Evolutionary conservation across 495 filamentous ascomycete species (phyloP).

Genomic region (Penicillium fimorum): DNA sequence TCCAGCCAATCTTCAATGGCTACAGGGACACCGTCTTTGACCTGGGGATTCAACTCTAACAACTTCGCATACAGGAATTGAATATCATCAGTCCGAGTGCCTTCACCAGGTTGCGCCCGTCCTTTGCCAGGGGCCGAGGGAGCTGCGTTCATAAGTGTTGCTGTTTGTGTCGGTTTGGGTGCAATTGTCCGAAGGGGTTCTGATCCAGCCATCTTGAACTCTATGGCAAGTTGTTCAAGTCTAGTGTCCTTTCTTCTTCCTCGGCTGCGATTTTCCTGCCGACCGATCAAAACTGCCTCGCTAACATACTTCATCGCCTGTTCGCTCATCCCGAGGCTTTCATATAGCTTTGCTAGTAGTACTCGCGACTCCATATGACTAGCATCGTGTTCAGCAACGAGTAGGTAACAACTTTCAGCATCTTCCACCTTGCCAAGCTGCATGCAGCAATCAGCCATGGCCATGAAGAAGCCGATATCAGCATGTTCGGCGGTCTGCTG

Average conservation of each 20-base stretch:
- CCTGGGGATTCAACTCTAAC: slow-evolving; percentile 47
- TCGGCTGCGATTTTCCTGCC: slow-evolving; percentile 38
- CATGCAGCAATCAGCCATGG: slow-evolving; percentile 71
- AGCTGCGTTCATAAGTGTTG: slow-evolving; percentile 19
- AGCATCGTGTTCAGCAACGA: slow-evolving; percentile 65
- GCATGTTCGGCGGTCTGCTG: slow-evolving; percentile 55
- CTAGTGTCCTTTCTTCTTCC: slow-evolving; percentile 42
- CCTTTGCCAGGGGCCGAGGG: slow-evolving; percentile 19
- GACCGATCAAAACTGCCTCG: slow-evolving; percentile 64
- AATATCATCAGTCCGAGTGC: slow-evolving; percentile 49
- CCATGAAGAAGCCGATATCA: slow-evolving; percentile 63
- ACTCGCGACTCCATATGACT: slow-evolving; percentile 69
- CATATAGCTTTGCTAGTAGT: slow-evolving; percentile 76
- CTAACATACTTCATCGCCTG: slow-evolving; percentile 72
- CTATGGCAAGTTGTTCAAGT: slow-evolving; percentile 43
- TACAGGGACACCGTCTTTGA: slow-evolving; percentile 51
- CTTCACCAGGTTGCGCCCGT: slow-evolving; percentile 33
- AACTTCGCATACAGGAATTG: slow-evolving; percentile 57
- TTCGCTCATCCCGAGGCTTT: slow-evolving; percentile 62
- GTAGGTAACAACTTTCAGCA: slow-evolving; percentile 72
- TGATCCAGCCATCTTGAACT: slow-evolving; percentile 33
- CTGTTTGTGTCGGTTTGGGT: slow-evolving; percentile 31
- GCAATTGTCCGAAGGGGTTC: slow-evolving; percentile 20
- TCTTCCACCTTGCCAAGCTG: slow-evolving; percentile 58
- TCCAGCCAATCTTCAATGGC: slow-evolving; percentile 68